Percentiles rank a stretch among this genome's conserved stretches.
phyloP scores from a whole-genome alignment of 768 basidiomycete species.

The Leucocoprinus leucothites region DNA sequence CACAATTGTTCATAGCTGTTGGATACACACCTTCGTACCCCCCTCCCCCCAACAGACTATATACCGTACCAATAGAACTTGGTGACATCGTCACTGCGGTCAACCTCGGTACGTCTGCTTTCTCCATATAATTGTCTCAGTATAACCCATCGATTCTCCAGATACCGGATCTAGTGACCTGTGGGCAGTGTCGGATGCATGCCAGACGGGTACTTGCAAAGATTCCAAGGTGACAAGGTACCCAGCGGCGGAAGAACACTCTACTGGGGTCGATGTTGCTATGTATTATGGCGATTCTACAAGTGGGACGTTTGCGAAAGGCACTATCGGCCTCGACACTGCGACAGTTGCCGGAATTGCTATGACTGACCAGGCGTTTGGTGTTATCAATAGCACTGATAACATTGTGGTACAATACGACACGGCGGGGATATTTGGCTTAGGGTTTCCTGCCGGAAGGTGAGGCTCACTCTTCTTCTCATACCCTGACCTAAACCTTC shows the following conservation, averaged over 20 bases:
- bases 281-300: slow-evolving; percentile 64
- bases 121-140: too few species aligned
- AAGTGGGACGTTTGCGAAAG: slow-evolving; percentile 59
- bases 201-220: slow-evolving; percentile 37
- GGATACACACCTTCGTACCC: too few species aligned
- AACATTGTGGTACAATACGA: slow-evolving; percentile 52
- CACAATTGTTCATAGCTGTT: too few species aligned
- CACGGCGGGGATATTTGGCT: slow-evolving; percentile 61
- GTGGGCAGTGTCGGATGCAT: slow-evolving; percentile 59
- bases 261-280: slow-evolving; percentile 34
- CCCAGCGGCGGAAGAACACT: slow-evolving; percentile 33
- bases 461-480: slow-evolving; percentile 18
- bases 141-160: slow-evolving; percentile 17
- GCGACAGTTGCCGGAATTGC: slow-evolving; percentile 53
- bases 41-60: slow-evolving; percentile 28
- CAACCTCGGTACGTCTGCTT: slow-evolving; percentile 24
- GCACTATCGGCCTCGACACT: slow-evolving; percentile 50
- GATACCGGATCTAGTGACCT: slow-evolving; percentile 74
- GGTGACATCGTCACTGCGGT: slow-evolving; percentile 26
- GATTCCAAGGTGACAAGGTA: slow-evolving; percentile 37
- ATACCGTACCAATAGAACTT: slow-evolving; percentile 33
- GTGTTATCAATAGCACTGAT: slow-evolving; percentile 55
- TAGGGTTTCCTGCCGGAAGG: slow-evolving; percentile 69
- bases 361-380: slow-evolving; percentile 49
- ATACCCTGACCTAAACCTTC: not conserved